Evolutionary conservation across 2,329 filamentous ascomycete species (phyloP).

Genomic region (Arthrinium puccinioides): DNA sequence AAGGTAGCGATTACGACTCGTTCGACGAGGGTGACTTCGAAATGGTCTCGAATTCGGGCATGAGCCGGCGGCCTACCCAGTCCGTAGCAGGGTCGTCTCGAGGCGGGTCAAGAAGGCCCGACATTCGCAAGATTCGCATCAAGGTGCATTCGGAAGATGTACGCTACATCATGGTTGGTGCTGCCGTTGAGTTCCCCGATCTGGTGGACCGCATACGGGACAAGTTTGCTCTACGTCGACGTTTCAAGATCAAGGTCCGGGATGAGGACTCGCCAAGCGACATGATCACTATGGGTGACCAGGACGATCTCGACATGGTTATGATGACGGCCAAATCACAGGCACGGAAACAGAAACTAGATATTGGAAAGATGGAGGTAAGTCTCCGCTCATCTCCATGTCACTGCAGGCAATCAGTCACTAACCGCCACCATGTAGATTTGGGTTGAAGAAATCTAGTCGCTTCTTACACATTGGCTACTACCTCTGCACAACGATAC

Average conservation of each 20-base stretch:
- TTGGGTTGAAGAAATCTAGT: constrained; percentile 40
- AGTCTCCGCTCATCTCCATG: constrained; percentile 32
- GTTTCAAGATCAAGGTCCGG: constrained; percentile 82
- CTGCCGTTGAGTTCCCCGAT: constrained; percentile 66
- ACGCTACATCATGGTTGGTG: constrained; percentile 80
- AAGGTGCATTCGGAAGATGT: constrained; percentile 92
- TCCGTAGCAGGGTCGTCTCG: constrained; percentile 43
- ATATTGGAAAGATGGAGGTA: constrained; percentile 94
- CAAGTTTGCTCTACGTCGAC: constrained; percentile 73
- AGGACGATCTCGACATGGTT: constrained; percentile 90
- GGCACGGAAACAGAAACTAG: constrained; percentile 66
- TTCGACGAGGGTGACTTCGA: constrained; percentile 76
- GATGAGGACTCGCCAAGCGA: constrained; percentile 73
- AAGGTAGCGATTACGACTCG: constrained; percentile 64
- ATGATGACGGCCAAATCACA: constrained; percentile 60
- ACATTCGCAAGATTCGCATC: constrained; percentile 73
- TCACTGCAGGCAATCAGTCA: background rate
- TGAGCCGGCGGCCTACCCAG: constrained; percentile 37
- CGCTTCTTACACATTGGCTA: constrained; percentile 19
- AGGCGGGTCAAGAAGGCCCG: constrained; percentile 52
- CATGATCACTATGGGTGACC: constrained; percentile 95
- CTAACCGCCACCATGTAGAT: constrained; percentile 30
- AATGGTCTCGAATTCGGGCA: constrained; percentile 65
- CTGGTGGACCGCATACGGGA: constrained; percentile 73
- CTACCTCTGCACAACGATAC: constrained; percentile 23